Percentiles rank a stretch among this genome's conserved stretches.
Evolutionary conservation across 2,329 filamentous ascomycete genomes (phyloP).

Genomic region (Bimuria novae-zelandiae): DNA sequence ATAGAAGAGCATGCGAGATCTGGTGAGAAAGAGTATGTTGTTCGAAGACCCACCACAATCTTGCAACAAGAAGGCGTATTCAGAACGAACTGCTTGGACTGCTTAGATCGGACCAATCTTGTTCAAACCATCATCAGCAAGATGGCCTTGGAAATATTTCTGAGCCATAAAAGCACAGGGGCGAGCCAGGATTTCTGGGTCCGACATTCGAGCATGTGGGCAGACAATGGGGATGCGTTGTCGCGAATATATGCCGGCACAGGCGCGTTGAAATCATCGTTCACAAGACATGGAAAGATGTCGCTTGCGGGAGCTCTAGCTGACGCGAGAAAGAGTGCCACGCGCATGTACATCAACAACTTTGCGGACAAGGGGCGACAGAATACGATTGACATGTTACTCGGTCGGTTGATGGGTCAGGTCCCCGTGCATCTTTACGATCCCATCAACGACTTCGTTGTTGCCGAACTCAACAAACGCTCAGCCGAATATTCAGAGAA

Average conservation of each 20-base stretch:
- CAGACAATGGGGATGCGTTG: constrained; percentile 92
- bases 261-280: constrained; percentile 92
- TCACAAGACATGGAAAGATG: constrained; percentile 94
- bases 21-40: constrained; percentile 47
- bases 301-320: constrained; percentile 89
- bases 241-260: constrained; percentile 97
- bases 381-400: constrained; percentile 90
- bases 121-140: constrained; percentile 95
- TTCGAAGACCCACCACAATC: constrained; percentile 64
- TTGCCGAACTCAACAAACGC: constrained; percentile 71
- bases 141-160: constrained; percentile 86
- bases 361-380: constrained; percentile 93
- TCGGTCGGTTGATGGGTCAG: constrained; percentile 85
- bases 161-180: constrained; percentile 71
- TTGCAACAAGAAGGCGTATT: constrained; percentile 96
- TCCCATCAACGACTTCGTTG: constrained; percentile 90
- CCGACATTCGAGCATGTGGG: constrained; percentile 91
- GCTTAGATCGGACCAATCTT: constrained; percentile 91
- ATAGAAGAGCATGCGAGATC: constrained; percentile 57
- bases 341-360: constrained; percentile 95
- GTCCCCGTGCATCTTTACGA: constrained; percentile 84
- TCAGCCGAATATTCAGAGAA: constrained; percentile 74
- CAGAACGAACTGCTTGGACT: constrained; percentile 94
- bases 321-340: constrained; percentile 94
- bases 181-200: constrained; percentile 85